These are phyloP conservation scores for Mycena kentingensis DNA, from an alignment of 768 basidiomycete species.

Conservation along the genomic window DNA sequence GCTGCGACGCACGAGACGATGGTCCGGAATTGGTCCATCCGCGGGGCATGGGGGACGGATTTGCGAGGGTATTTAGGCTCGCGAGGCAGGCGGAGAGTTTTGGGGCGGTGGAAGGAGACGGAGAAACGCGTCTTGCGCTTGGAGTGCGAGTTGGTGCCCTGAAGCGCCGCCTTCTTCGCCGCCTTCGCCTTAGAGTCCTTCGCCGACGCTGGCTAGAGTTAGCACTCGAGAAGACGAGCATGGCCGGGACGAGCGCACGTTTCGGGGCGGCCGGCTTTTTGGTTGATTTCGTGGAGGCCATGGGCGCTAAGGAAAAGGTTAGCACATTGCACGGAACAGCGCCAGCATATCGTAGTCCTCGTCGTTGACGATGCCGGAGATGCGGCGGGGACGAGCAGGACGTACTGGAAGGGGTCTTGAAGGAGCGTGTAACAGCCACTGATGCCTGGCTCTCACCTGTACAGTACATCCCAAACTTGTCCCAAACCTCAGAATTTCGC, in stretches of 20 bases:
- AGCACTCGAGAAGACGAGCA: neutral
- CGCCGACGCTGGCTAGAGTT: conserved; percentile 33
- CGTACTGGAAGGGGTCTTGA: too few relatives aligned
- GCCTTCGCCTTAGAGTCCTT: conserved; percentile 80
- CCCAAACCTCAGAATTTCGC: too few relatives aligned
- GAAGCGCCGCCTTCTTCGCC: conserved; percentile 95
- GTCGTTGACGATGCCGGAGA: too few relatives aligned
- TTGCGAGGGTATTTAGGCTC: conserved; percentile 95
- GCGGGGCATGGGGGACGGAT: conserved; percentile 84
- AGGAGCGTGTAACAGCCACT: too few relatives aligned
- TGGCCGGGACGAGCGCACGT: conserved; percentile 32
- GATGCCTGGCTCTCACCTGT: too few relatives aligned
- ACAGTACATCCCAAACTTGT: too few relatives aligned
- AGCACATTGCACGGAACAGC: too few relatives aligned
- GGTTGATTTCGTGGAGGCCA: conserved; percentile 70
- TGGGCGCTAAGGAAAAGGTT: too few relatives aligned
- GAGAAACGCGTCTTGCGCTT: conserved; percentile 81
- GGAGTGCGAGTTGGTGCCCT: conserved; percentile 76
- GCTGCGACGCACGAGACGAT: conserved; percentile 74
- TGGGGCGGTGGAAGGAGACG: conserved; percentile 95
- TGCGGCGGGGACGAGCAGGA: too few relatives aligned
- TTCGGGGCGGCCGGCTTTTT: conserved; percentile 62
- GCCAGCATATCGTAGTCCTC: too few relatives aligned
- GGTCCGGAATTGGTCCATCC: conserved; percentile 97
- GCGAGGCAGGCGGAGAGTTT: conserved; percentile 84